Conservation (phyloP, 106 monocot species). For the Phalaenopsis equestris region DNA sequence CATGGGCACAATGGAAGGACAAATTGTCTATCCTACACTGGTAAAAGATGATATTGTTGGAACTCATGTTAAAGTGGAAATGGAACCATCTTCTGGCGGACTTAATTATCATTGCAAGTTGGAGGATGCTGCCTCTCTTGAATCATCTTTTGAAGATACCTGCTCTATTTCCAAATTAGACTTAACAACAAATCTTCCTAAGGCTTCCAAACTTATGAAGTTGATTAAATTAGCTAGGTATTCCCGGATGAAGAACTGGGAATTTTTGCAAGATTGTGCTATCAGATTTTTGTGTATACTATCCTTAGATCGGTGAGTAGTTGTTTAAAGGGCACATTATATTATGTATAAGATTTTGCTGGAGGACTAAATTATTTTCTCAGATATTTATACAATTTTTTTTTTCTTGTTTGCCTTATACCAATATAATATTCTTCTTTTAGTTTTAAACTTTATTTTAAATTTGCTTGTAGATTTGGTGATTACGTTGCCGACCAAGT, state of each 20-base stretch:
- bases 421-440: background rate
- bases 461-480: slow-evolving; percentile 64
- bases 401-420: background rate
- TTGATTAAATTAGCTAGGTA: slow-evolving; percentile 57
- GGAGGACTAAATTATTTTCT: background rate
- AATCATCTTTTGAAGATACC: slow-evolving; percentile 16
- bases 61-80: slow-evolving; percentile 42
- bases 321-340: background rate
- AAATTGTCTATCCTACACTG: background rate
- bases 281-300: slow-evolving; percentile 87
- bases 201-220: slow-evolving; percentile 52
- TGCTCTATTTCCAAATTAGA: slow-evolving; percentile 15
- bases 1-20: slow-evolving; percentile 8
- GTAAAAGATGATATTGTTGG: slow-evolving; percentile 9
- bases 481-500: slow-evolving; percentile 98
- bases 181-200: slow-evolving; percentile 28
- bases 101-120: slow-evolving; percentile 12
- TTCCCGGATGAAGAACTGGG: slow-evolving; percentile 89
- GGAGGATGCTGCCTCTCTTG: slow-evolving; percentile 12
- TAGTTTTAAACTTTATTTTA: background rate
- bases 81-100: slow-evolving; percentile 22
- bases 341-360: background rate
- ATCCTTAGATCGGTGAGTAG: slow-evolving; percentile 81
- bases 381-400: background rate
- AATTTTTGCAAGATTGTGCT: slow-evolving; percentile 95